Conservation (phyloP, 768 basidiomycete genomes). For the Pleurotus cornucopiae region DNA sequence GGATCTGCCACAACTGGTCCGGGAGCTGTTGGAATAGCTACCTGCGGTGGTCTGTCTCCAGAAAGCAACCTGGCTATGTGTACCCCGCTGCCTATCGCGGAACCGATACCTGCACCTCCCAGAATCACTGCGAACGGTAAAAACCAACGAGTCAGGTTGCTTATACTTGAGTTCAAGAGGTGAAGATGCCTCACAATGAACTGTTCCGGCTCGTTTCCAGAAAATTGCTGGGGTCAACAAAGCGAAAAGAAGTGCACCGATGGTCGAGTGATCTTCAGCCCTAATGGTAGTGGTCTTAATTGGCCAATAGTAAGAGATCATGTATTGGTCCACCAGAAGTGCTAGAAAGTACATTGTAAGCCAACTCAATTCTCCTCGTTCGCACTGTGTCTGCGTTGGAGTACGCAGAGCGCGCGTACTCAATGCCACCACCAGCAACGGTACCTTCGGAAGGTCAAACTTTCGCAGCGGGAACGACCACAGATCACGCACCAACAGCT, state of each 20-base stretch:
- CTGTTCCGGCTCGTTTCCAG: constrained; percentile 61
- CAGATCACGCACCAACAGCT: constrained; percentile 39
- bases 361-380: constrained; percentile 41
- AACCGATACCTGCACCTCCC: constrained; percentile 69
- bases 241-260: constrained; percentile 62
- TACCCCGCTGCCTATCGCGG: constrained; percentile 51
- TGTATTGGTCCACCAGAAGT: background rate
- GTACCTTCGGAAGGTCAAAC: constrained; percentile 30
- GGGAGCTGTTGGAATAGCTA: constrained; percentile 23
- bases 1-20: constrained; percentile 11
- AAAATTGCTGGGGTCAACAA: constrained; percentile 66
- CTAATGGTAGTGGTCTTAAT: constrained; percentile 52
- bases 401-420: constrained; percentile 56
- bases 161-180: background rate
- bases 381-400: constrained; percentile 46
- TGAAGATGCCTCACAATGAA: constrained; percentile 46
- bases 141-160: background rate
- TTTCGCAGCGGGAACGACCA: background rate
- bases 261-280: constrained; percentile 71
- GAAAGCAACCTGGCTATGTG: constrained; percentile 52
- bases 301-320: background rate
- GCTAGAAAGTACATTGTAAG: constrained; percentile 49
- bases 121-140: constrained; percentile 47
- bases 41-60: constrained; percentile 46
- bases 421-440: constrained; percentile 48